Evolutionary conservation across 2,329 filamentous ascomycete genomes (phyloP), one percentile per base, ranked within the genome.

Genomic region (Apiospora koreana): DNA sequence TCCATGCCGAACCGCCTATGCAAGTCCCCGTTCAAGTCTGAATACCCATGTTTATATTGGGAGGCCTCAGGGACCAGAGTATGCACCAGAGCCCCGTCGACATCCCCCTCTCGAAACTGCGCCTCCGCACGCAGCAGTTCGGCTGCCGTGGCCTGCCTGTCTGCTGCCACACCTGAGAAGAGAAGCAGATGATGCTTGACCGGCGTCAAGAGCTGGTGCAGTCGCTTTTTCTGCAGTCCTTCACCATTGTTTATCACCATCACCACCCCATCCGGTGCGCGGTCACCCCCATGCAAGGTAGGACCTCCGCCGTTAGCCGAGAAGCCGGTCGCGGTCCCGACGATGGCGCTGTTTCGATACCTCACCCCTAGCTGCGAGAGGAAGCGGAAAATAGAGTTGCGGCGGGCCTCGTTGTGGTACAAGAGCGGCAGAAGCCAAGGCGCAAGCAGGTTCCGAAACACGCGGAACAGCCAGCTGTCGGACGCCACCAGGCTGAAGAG

Each of bases 211-310:
- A 77, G 70, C 31, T 75, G 73, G 10, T 72, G 73, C 35, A 79
- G 73, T 68, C 75, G 75, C 64, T 50, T 72, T 43, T 77, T 73
- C 23, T 71, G 12, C 41, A 28, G 31, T 66, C 71, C 28, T 70
- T 74, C n/a, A 12, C n/a, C 46, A 25, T 48, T 14, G 14, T 2
- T 25, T 12, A 18, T 71, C 58, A 48, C 31, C 1, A 82, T 38
- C 67, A 72, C 73, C 66, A 71, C 73, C 4, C 81, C 81, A 70
- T 86, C 83, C 0, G 82, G 82, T 4, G 84, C 77, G 18, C 86
- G 81, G 73, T 86, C 83, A 1, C 86, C 86, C 42, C 85, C 84
- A 58, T 80, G 79, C 2, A 87, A 10, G 1, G 5, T 73, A 0
- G 73, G 75, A 0, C 83, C 2, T 1, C 41, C 41, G 12, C 38